Evolutionary conservation across 2,329 filamentous ascomycete species (phyloP), one percentile per base, ranked within the genome.

Genomic region (Pestalotiopsis sp.): DNA sequence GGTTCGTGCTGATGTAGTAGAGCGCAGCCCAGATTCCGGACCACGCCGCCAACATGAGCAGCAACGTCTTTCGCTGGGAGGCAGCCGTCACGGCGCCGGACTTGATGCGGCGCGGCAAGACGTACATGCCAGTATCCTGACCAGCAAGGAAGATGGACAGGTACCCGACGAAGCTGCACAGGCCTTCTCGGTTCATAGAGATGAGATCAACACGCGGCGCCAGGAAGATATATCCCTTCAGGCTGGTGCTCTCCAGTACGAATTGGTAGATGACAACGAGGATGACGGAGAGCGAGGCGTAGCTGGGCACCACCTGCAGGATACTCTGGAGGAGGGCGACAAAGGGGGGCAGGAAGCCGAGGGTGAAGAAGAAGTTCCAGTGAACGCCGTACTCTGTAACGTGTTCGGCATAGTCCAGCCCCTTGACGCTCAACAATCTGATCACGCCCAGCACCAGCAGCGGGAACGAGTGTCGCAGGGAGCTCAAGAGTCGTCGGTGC

Each of bases 291-390:
- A 98, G 86, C 1, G 88, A 84, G 17, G 94, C 91, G 76, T 94
- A 95, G 0, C 93, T 95, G 3, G 93, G 92, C 4, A 97, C 81
- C 67, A 92, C 76, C 17, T 86, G 84, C 69, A 95, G 88, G 0
- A 91, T 83, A 0, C 92, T 88, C 78, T 97, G 93, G 70, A 95
- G 93, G 0, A 96, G 79, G 36, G 95, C 94, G 66, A 97, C 90
- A 75, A 97, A 97, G 0, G 95, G 95, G 0, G 95, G 94, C 27
- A 99, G 83, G 62, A 98, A 88, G 5, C 91, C 95, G 11, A 99
- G 85, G 0, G 96, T 99, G 82, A 98, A 98, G 86, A 99, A 99
- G 81, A 99, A 99, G 80, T 99, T 99, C 96, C 96, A 99, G 80
- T 99, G 96, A 11, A 99, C 93, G 58, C 96, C 96, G 77, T 99